Conservation (phyloP, 2,329 filamentous ascomycete species). For the Sphaerulina populicola region DNA sequence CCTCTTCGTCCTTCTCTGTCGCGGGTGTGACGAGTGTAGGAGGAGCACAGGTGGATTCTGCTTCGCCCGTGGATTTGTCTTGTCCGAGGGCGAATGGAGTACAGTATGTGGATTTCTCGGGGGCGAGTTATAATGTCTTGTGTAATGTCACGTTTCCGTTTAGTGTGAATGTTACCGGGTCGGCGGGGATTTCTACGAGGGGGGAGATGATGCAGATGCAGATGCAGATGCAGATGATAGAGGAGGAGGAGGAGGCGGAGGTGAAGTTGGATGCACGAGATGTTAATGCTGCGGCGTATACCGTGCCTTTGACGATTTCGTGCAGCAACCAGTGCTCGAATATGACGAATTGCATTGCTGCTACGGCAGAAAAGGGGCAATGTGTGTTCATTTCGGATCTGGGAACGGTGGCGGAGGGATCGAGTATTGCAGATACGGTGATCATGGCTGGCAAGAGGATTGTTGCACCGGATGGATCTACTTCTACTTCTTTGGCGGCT, state of each 20-base stretch:
- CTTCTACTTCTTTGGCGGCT: conserved; percentile 5
- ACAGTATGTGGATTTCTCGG: conserved; percentile 21
- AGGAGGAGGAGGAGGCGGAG: neutral
- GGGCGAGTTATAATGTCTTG: conserved; percentile 24
- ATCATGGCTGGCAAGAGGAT: conserved; percentile 15
- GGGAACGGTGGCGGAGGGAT: conserved; percentile 10
- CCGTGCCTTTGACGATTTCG: conserved; percentile 4
- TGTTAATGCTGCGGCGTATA: neutral
- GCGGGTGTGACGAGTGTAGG: neutral
- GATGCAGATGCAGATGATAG: neutral
- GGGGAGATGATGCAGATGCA: too few species aligned
- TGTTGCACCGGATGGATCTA: conserved; percentile 2
- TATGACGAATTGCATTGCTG: conserved; percentile 15
- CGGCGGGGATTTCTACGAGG: neutral
- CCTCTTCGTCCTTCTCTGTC: neutral
- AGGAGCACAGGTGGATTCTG: neutral
- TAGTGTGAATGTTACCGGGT: neutral
- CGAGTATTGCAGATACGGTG: conserved; percentile 18
- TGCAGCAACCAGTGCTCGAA: conserved; percentile 22
- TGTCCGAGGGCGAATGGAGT: conserved; percentile 23
- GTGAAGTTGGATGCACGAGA: conserved; percentile 1
- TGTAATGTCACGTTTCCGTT: conserved; percentile 23
- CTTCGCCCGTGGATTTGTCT: conserved; percentile 16
- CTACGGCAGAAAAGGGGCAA: conserved; percentile 9
- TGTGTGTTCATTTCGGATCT: conserved; percentile 19